These are phyloP conservation scores for Spinacia oleracea DNA, from an alignment of 179 eudicot species.

Conservation along the genomic window DNA sequence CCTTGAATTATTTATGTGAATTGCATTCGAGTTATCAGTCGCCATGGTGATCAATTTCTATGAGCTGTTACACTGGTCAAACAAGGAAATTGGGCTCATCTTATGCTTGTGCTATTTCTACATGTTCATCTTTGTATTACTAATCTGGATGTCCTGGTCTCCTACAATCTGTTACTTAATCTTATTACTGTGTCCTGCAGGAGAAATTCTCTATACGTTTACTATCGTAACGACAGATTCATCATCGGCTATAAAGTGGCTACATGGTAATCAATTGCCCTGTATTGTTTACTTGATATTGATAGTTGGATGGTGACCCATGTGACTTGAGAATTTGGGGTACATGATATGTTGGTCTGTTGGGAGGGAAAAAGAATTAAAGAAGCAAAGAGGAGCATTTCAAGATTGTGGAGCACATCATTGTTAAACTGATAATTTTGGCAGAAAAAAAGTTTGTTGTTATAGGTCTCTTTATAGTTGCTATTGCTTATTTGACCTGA, in stretches of 20 bases:
- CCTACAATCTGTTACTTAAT: neutral
- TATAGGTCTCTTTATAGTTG: neutral
- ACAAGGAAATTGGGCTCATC: neutral
- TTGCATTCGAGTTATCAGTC: constrained; percentile 1
- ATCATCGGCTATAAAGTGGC: constrained; percentile 74
- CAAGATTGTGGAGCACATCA: neutral
- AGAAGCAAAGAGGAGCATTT: neutral
- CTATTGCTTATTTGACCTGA: neutral
- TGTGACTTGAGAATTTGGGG: neutral
- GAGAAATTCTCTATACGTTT: constrained; percentile 73
- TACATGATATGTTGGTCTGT: neutral
- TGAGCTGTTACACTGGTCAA: neutral
- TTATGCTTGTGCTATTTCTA: neutral
- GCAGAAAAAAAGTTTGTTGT: neutral
- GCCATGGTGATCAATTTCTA: neutral
- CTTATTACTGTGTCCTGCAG: constrained; percentile 40
- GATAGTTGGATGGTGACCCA: neutral
- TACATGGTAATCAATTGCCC: constrained; percentile 61
- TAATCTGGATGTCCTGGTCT: neutral
- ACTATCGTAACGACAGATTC: constrained; percentile 85
- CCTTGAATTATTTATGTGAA: neutral
- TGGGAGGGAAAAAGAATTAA: neutral
- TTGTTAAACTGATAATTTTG: neutral
- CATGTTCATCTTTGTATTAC: neutral
- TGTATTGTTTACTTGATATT: neutral